Conservation (phyloP, 768 basidiomycete genomes). For the Inosperma sp. region DNA sequence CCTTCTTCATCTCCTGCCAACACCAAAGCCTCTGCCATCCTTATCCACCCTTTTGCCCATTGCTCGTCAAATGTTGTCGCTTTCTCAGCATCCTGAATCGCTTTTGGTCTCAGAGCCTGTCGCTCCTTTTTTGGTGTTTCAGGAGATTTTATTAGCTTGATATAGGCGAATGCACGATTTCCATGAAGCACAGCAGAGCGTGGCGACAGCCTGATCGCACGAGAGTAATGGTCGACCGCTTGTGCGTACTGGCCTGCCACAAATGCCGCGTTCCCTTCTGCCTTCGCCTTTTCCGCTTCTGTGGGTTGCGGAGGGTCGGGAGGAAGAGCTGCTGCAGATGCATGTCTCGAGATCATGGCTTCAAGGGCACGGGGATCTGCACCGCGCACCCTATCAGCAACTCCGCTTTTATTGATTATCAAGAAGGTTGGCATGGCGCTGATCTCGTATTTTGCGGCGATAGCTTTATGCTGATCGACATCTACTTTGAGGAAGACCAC, state of each 20-base stretch:
- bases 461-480: background rate
- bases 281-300: background rate
- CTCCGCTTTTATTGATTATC: background rate
- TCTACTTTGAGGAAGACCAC: conserved; percentile 1
- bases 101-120: background rate
- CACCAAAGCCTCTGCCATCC: background rate
- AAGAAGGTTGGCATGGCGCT: conserved; percentile 1
- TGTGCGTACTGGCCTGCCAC: background rate
- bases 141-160: background rate
- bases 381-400: background rate
- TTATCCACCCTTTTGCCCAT: conserved; percentile 4
- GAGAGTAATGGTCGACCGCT: background rate
- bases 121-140: background rate
- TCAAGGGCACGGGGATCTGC: background rate
- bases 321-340: background rate
- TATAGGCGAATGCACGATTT: conserved; percentile 3
- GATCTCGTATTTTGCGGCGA: conserved; percentile 1
- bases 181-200: background rate
- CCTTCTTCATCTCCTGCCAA: conserved; percentile 3
- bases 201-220: background rate
- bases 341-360: background rate
- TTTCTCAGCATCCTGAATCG: background rate
- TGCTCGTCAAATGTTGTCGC: background rate
- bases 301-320: background rate
- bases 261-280: background rate